These are phyloP conservation scores for Asterophora lycoperdoides DNA, from an alignment of 768 basidiomycete species.

Conservation along the genomic window DNA sequence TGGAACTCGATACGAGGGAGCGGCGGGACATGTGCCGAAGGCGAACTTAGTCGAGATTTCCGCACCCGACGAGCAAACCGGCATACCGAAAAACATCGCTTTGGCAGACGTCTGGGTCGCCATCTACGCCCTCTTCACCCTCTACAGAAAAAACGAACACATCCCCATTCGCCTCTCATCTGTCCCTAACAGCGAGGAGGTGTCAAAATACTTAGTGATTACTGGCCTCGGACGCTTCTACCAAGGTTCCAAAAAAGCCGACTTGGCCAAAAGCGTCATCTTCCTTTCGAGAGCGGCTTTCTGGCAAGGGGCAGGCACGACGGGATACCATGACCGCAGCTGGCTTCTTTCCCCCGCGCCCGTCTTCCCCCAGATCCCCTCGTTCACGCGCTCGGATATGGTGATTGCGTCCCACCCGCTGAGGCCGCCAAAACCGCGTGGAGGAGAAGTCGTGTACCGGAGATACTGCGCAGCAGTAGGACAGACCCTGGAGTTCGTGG, in stretches of 20 bases:
- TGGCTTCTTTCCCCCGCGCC: constrained; percentile 24
- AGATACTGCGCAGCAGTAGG: constrained; percentile 30
- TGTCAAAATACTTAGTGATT: constrained; percentile 33
- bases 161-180: constrained; percentile 35
- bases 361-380: constrained; percentile 34
- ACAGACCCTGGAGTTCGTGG: constrained; percentile 29
- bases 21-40: constrained; percentile 26
- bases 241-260: constrained; percentile 13
- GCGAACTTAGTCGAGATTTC: constrained; percentile 23
- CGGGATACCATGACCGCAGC: constrained; percentile 24
- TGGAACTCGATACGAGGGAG: constrained; percentile 26
- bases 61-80: constrained; percentile 12
- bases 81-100: constrained; percentile 17
- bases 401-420: constrained; percentile 50
- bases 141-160: constrained; percentile 34
- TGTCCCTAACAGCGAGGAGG: constrained; percentile 27
- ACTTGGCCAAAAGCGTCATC: constrained; percentile 20
- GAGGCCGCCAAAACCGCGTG: constrained; percentile 42
- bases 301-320: constrained; percentile 48
- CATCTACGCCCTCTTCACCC: constrained; percentile 38
- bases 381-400: constrained; percentile 41
- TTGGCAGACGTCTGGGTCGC: constrained; percentile 36
- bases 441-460: constrained; percentile 39
- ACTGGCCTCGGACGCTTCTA: constrained; percentile 32
- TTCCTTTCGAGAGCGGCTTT: constrained; percentile 41